phyloP scores from a whole-genome alignment of 768 basidiomycete genomes.

The Amanita molliuscula region DNA sequence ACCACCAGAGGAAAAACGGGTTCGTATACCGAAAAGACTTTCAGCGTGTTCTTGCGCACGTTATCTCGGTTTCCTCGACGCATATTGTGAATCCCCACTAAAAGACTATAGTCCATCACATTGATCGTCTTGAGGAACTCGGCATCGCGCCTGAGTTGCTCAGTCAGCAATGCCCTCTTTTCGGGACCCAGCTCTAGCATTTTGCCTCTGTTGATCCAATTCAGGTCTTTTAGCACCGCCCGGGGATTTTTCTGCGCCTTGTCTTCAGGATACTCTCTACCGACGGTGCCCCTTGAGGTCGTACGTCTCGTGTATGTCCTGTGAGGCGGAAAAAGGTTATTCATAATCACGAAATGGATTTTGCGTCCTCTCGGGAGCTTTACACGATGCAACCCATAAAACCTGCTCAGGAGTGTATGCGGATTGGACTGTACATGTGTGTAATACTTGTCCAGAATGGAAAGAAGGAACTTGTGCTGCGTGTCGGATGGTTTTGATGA shows the following conservation, averaged over 20 bases:
- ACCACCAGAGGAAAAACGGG: neutral
- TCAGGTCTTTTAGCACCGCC: constrained; percentile 91
- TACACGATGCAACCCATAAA: constrained; percentile 96
- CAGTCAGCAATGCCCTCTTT: constrained; percentile 82
- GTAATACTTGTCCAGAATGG: constrained; percentile 77
- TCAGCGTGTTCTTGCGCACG: constrained; percentile 80
- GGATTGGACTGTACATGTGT: constrained; percentile 83
- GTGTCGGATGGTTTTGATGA: constrained; percentile 98
- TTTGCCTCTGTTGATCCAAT: constrained; percentile 82
- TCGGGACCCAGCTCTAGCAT: constrained; percentile 90
- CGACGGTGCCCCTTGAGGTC: constrained; percentile 95
- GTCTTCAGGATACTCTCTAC: constrained; percentile 80
- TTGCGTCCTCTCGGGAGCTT: constrained; percentile 90
- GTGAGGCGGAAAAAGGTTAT: constrained; percentile 97
- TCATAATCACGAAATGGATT: constrained; percentile 99
- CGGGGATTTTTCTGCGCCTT: constrained; percentile 70
- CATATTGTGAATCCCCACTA: constrained; percentile 93
- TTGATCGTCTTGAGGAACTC: constrained; percentile 73
- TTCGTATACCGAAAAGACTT: constrained; percentile 76
- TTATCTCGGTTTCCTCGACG: constrained; percentile 87
- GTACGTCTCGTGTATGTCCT: constrained; percentile 97
- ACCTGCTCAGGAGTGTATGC: constrained; percentile 86
- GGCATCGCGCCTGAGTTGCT: constrained; percentile 82
- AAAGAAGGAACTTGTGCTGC: constrained; percentile 87
- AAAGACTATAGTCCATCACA: constrained; percentile 95